phyloP scores from a whole-genome alignment of 352 stramenopile genomes.

The Pythium brachiatum region DNA sequence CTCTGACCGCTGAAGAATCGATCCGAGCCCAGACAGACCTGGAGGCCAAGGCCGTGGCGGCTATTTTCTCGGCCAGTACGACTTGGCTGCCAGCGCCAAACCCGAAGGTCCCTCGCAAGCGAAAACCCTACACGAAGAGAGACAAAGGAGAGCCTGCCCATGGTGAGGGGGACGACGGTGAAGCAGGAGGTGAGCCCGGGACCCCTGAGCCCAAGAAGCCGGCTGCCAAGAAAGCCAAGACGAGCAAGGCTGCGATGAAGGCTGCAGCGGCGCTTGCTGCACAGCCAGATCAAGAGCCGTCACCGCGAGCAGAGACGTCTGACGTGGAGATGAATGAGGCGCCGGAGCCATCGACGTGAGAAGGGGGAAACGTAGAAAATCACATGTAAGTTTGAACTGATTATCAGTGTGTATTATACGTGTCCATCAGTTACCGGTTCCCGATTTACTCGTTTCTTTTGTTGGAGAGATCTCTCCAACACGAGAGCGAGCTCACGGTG shows the following conservation, averaged over 20 bases:
- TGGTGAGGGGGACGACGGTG: slow-evolving; percentile 5
- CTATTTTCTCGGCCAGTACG: slow-evolving; percentile 23
- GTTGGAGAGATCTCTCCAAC: no score
- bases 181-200: slow-evolving; percentile 1
- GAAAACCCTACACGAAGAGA: slow-evolving; percentile 62
- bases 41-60: slow-evolving; percentile 29
- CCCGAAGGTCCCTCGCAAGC: slow-evolving; percentile 54
- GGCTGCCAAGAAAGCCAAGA: slow-evolving; percentile 39
- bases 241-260: slow-evolving; percentile 31
- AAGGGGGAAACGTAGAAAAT: slow-evolving; percentile 6
- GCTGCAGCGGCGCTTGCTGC: background rate
- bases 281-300: slow-evolving; percentile 15
- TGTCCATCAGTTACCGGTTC: background rate
- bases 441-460: background rate
- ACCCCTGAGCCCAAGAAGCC: slow-evolving; percentile 15
- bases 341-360: slow-evolving; percentile 4
- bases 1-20: slow-evolving; percentile 31
- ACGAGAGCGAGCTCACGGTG: no score
- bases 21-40: slow-evolving; percentile 30
- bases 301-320: background rate
- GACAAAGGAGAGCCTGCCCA: slow-evolving; percentile 33
- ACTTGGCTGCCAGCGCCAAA: slow-evolving; percentile 23
- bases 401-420: background rate
- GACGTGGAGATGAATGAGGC: slow-evolving; percentile 23
- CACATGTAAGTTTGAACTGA: slow-evolving; percentile 2